These are phyloP conservation scores for Ceratocystis huliohia DNA, from an alignment of 2,329 filamentous ascomycete genomes.

Conservation along the genomic window DNA sequence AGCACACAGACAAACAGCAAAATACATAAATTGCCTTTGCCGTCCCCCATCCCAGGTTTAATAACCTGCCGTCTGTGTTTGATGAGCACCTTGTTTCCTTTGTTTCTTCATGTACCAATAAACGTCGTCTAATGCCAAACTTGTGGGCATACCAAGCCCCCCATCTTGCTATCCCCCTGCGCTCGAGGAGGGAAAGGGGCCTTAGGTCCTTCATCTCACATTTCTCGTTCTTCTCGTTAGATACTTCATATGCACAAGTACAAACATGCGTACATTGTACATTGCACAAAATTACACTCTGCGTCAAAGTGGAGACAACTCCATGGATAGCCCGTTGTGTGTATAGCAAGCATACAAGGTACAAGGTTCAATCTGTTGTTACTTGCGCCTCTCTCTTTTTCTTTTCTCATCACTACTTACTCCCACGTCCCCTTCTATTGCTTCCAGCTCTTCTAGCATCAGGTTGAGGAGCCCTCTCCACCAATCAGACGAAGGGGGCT, in stretches of 20 bases:
- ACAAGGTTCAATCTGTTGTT: neutral
- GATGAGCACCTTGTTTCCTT: neutral
- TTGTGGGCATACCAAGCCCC: neutral
- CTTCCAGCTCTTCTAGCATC: no score
- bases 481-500: no score
- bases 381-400: neutral
- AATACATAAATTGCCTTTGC: neutral
- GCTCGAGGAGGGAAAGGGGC: no score
- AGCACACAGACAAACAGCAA: neutral
- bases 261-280: neutral
- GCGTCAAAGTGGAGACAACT: neutral
- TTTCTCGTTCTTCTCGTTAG: neutral
- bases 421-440: no score
- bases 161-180: neutral
- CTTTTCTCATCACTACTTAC: no score
- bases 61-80: conserved; percentile 7
- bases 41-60: neutral
- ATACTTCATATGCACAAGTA: neutral
- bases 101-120: neutral
- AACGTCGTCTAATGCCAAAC: conserved; percentile 8
- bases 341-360: neutral
- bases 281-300: conserved; percentile 2
- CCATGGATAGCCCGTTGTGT: neutral
- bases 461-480: no score
- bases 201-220: no score